Percentiles rank a stretch among this genome's conserved stretches.
These are phyloP conservation scores for Neurospora discreta DNA, from an alignment of 495 filamentous ascomycete genomes.

Conservation along the genomic window DNA sequence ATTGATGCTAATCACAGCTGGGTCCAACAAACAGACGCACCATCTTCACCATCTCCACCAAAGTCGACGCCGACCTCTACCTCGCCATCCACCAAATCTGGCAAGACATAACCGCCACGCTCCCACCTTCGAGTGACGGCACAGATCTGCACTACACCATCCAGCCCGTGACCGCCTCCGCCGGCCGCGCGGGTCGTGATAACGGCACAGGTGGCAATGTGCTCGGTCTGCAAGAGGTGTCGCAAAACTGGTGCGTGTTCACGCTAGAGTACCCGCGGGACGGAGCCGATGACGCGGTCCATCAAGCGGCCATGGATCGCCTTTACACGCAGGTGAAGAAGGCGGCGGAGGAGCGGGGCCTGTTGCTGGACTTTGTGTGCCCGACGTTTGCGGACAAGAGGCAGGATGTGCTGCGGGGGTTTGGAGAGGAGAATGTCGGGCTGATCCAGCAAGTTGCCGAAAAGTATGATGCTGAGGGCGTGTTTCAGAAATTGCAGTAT, in stretches of 20 bases:
- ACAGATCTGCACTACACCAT: conserved; percentile 23
- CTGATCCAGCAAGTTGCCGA: conserved; percentile 23
- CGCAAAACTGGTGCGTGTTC: conserved; percentile 18
- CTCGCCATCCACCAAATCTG: conserved; percentile 11
- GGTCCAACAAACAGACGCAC: conserved; percentile 13
- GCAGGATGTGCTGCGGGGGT: conserved; percentile 37
- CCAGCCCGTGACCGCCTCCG: conserved; percentile 35
- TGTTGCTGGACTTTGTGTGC: conserved; percentile 20
- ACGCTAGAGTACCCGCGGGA: not conserved
- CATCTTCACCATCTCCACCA: conserved; percentile 20
- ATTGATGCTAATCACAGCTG: conserved; percentile 8
- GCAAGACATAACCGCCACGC: conserved; percentile 12
- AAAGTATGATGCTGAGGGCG: conserved; percentile 38
- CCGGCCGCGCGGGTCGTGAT: conserved; percentile 27
- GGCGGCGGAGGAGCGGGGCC: conserved; percentile 13
- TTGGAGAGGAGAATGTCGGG: conserved; percentile 32
- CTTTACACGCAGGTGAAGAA: conserved; percentile 3
- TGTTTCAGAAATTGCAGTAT: conserved; percentile 38
- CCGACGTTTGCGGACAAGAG: conserved; percentile 30
- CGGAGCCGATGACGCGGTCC: not conserved
- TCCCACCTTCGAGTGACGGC: conserved; percentile 7
- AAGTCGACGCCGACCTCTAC: conserved; percentile 14
- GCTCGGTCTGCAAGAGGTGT: conserved; percentile 34
- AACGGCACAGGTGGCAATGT: conserved; percentile 39
- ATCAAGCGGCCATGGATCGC: not conserved